Evolutionary conservation across 345 rosid genomes (phyloP).

Genomic region (Fremontodendron californicum): DNA sequence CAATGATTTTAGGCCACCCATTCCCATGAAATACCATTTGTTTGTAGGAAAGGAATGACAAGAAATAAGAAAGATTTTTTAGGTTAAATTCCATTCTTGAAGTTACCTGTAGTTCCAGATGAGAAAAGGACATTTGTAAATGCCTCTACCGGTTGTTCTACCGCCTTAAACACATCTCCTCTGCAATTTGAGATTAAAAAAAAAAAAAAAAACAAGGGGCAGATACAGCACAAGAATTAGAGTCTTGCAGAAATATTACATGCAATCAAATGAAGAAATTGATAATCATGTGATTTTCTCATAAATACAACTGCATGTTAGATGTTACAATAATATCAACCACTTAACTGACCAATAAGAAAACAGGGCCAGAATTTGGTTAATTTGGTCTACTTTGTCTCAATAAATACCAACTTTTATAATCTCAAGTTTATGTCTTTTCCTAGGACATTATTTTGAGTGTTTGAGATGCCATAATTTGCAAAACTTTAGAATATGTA

Average conservation of each 20-base stretch:
- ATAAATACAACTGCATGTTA: not conserved
- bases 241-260: not conserved
- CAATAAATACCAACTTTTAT: not conserved
- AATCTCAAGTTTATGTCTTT: not conserved
- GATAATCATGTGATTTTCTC: constrained; percentile 13
- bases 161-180: constrained; percentile 62
- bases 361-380: not conserved
- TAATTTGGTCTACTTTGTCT: not conserved
- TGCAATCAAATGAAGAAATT: constrained; percentile 5
- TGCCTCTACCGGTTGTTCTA: constrained; percentile 73
- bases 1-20: not conserved
- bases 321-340: not conserved
- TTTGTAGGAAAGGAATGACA: not conserved
- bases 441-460: not conserved
- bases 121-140: constrained; percentile 88
- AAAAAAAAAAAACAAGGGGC: not conserved
- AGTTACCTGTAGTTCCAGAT: constrained; percentile 95
- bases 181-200: constrained; percentile 36
- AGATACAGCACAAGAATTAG: constrained; percentile 9
- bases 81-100: not conserved
- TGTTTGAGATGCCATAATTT: not conserved
- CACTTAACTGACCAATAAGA: not conserved
- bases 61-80: constrained; percentile 4
- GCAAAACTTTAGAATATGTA: not conserved
- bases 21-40: not conserved